These are phyloP conservation scores for Pachysandra terminalis DNA, from an alignment of 164 flowering plant species.

Conservation along the genomic window DNA sequence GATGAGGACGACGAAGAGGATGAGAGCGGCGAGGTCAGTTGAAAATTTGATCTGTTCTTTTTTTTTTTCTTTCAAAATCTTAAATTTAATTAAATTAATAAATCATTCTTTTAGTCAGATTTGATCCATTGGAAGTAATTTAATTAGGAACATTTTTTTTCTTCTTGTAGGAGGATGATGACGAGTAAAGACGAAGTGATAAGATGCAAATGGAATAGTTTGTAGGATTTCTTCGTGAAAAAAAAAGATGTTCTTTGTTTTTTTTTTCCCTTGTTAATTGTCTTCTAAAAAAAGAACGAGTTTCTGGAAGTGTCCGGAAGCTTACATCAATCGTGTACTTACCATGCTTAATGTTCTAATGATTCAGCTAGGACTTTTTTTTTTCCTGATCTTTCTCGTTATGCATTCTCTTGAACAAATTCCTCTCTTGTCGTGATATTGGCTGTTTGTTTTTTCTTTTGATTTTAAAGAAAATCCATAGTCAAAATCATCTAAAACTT, in stretches of 20 bases:
- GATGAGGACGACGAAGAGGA: constrained; percentile 42
- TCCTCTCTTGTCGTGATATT: too few relatives aligned
- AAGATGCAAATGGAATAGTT: background rate
- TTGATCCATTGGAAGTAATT: too few relatives aligned
- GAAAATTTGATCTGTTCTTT: background rate
- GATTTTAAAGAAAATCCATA: too few relatives aligned
- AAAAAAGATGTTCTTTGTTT: background rate
- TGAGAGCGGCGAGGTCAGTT: constrained; percentile 23
- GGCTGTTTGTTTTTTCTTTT: too few relatives aligned
- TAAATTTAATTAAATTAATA: too few relatives aligned
- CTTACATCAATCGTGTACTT: background rate
- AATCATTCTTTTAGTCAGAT: too few relatives aligned
- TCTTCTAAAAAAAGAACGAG: background rate
- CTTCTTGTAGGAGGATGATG: constrained; percentile 1
- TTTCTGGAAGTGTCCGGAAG: background rate
- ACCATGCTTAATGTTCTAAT: background rate
- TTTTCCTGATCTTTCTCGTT: background rate
- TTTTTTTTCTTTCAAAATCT: background rate
- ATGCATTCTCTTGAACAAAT: too few relatives aligned
- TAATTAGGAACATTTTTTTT: background rate
- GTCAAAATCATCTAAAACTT: too few relatives aligned
- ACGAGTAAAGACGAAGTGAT: background rate
- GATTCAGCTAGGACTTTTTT: background rate
- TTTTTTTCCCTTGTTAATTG: too few relatives aligned
- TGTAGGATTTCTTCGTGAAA: background rate